Evolutionary conservation across 306 rosid species (phyloP).

Genomic region (Cicer yamashitae): DNA sequence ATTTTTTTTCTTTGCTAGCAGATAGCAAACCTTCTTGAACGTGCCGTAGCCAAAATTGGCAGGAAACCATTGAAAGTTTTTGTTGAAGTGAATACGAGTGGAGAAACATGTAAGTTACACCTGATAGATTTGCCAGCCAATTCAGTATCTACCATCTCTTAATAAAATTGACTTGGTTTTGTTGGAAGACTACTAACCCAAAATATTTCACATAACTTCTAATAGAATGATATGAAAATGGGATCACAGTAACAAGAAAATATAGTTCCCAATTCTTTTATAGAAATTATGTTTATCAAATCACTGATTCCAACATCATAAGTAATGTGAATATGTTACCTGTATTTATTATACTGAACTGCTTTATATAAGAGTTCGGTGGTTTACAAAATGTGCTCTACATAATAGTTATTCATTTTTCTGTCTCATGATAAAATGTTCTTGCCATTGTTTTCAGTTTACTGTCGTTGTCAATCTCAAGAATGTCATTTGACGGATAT

Average conservation of each 20-base stretch:
- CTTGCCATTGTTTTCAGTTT: conserved; percentile 35
- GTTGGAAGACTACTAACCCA: conserved; percentile 8
- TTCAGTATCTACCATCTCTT: conserved; percentile 1
- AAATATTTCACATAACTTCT: not conserved
- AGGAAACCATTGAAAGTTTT: conserved; percentile 84
- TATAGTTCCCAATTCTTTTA: conserved; percentile 10
- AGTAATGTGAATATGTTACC: not conserved
- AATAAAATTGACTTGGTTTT: conserved; percentile 36
- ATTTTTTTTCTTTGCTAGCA: conserved; percentile 38
- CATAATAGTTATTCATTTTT: not conserved
- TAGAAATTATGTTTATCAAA: conserved; percentile 7
- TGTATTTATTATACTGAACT: conserved; percentile 28
- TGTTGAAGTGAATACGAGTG: conserved; percentile 97
- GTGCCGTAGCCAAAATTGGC: conserved; percentile 68
- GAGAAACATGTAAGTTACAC: conserved; percentile 76
- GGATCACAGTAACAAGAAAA: conserved; percentile 11
- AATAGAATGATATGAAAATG: conserved; percentile 14
- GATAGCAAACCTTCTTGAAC: conserved; percentile 86
- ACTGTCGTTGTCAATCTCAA: conserved; percentile 30
- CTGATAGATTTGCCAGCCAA: conserved; percentile 24
- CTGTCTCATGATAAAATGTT: conserved; percentile 4
- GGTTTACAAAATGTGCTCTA: conserved; percentile 20
- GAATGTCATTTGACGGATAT: conserved; percentile 19
- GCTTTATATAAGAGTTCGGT: conserved; percentile 33
- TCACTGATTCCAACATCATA: not conserved